Conservation (phyloP, 1,284 basidiomycete species). For the Ganoderma sinense region DNA sequence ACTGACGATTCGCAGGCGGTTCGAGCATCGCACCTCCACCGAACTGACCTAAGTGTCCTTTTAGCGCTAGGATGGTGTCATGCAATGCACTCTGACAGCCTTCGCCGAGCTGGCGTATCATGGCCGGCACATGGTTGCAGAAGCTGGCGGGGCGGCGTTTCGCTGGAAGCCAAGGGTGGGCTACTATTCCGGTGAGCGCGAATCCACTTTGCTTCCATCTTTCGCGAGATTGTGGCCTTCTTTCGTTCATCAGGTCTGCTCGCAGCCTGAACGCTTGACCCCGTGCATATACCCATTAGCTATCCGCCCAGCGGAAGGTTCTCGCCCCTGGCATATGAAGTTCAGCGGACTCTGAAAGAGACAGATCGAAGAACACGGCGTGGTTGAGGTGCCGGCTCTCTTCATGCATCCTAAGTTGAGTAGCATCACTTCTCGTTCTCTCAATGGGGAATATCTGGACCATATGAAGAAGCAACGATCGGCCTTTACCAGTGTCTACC, state of each 20-base stretch:
- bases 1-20: slow-evolving; percentile 19
- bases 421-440: slow-evolving; percentile 14
- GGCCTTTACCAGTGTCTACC: not conserved
- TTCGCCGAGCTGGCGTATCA: not conserved
- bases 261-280: not conserved
- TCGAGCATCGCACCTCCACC: slow-evolving; percentile 16
- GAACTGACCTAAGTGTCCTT: slow-evolving; percentile 10
- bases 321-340: slow-evolving; percentile 23
- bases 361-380: slow-evolving; percentile 9
- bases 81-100: not conserved
- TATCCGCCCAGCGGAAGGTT: slow-evolving; percentile 12
- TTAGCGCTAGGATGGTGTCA: not conserved
- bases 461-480: slow-evolving; percentile 3
- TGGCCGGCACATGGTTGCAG: not conserved
- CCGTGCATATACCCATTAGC: slow-evolving; percentile 3
- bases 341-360: slow-evolving; percentile 13
- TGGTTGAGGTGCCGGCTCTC: slow-evolving; percentile 13
- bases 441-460: slow-evolving; percentile 25
- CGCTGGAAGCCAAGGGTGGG: slow-evolving; percentile 16
- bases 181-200: slow-evolving; percentile 19
- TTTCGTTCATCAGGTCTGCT: not conserved
- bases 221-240: not conserved
- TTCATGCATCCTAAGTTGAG: slow-evolving; percentile 19
- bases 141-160: not conserved
- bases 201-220: slow-evolving; percentile 1